These are phyloP conservation scores for Geranomyces michiganensis DNA, from an alignment of 192 early-diverging fungal species.

Conservation along the genomic window DNA sequence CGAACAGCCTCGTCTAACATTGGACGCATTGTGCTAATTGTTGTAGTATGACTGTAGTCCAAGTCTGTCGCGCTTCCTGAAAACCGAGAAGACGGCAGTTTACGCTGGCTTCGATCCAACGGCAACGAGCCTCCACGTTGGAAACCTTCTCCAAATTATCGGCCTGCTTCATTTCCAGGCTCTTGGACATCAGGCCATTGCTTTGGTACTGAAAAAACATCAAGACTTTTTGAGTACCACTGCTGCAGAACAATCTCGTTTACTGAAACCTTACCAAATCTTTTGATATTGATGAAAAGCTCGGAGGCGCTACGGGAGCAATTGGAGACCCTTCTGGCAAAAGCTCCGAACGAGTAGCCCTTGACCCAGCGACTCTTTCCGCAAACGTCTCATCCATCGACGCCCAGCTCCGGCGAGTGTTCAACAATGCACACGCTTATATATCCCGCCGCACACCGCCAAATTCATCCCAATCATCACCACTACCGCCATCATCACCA, in stretches of 20 bases:
- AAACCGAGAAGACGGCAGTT: slow-evolving; percentile 34
- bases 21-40: no score
- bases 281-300: slow-evolving; percentile 3
- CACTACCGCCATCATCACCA: neutral
- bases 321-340: slow-evolving; percentile 95
- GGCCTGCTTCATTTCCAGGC: slow-evolving; percentile 84
- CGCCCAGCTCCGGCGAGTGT: slow-evolving; percentile 72
- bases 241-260: no score
- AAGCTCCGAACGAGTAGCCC: slow-evolving; percentile 73
- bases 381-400: slow-evolving; percentile 71
- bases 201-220: no score
- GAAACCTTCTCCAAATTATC: slow-evolving; percentile 85
- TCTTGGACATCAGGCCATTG: slow-evolving; percentile 78
- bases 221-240: no score
- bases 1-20: no score
- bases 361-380: slow-evolving; percentile 59
- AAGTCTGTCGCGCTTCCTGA: slow-evolving; percentile 2
- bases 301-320: slow-evolving; percentile 85
- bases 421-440: slow-evolving; percentile 45
- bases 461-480: no score
- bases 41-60: no score
- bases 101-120: slow-evolving; percentile 97
- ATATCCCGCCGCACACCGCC: neutral
- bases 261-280: no score
- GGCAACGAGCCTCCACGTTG: slow-evolving; percentile 85